Evolutionary conservation across 139 green algal genomes (phyloP), one percentile per base, ranked within the genome.

Genomic region (Micromonas pusilla): DNA sequence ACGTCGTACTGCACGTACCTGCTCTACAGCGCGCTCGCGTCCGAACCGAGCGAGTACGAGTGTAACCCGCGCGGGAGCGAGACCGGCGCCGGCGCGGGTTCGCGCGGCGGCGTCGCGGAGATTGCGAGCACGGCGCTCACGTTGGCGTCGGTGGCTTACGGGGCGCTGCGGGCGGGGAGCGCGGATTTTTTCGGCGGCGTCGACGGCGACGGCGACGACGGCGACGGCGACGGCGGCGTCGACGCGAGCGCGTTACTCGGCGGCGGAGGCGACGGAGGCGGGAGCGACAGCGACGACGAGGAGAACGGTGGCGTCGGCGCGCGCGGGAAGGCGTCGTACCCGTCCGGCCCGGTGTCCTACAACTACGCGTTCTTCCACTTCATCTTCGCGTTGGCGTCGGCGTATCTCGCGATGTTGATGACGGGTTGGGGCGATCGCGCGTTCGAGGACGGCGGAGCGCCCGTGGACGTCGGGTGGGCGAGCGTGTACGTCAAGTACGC

Each of bases 351-450:
- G 30, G 70, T 63, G 37, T 81, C 72, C 25, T 94, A 96, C 89
- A 93, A 90, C 87, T 94, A 94, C 85, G 52, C 39, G 26, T 97
- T 97, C 86, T 99, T 99, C 87, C 95, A 99, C 86, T 65, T 96
- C 66, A 91, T 99, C 57, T 98, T 99, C 80, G 92, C 93, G 1
- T 85, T 97, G 65, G 94, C 93, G 0, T 89, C 79, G 85, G 92
- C 94, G 86, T 98, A 98, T 85, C 89, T 97, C 31, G 92, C 91
- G 23, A 99, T 97, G 95, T 89, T 98, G 26, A 91, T 99, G 87
- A 98, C 95, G 1, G 91, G 92, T 2, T 99, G 95, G 95, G 95
- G 95, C 79, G 85, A 72, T 33, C 77, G 75, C 28, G 83, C 83
- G 6, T 81, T 90, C 73, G 78, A 80, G 33, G 32, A 82, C 28